Evolutionary conservation across 2,329 filamentous ascomycete genomes (phyloP), one percentile per base, ranked within the genome.

Genomic region (Alternaria sp.): DNA sequence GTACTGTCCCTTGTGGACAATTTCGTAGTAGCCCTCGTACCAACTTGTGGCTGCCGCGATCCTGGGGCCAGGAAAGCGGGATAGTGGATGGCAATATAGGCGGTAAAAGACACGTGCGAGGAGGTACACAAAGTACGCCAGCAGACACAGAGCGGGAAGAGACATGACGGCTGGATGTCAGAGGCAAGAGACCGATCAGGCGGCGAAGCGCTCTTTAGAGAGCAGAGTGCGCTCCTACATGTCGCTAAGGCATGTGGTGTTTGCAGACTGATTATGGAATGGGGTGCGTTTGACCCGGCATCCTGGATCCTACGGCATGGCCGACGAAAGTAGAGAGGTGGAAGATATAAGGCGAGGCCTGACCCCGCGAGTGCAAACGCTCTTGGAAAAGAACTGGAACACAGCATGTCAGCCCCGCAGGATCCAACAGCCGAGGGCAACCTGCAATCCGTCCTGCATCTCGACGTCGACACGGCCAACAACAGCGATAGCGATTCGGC

Each of bases 51-150:
- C 63, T 9, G 76, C 76, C 11, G 76, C 77, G 13, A 73, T 55
- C 28, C 56, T 70, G 1, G 83, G 83, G 2, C 83, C 84, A 2
- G 83, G 83, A 64, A 81, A 83, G 46, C 78, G 79, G 46, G 79
- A 72, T 3, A 85, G 75, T 1, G 83, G 83, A 50, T 84, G 82
- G 47, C 84, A 76, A 69, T 77, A 82, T 19, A 82, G 73, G 59
- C 77, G 77, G 67, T 83, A 81, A 57, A 83, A 6, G 53, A 57
- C 57, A 50, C 76, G 65, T 15, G 63, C 70, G 25, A 67, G 1
- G 9, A 67, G 25, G 47, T 76, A 79, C 9, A 63, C 13, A 28
- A 64, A 47, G 21, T 65, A 57, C 6, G 65, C 51, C 10, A 53
- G 59, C 9, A 58, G 61, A 9, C 68, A 62, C 46, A 71, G 50